Percentiles rank a stretch among this genome's conserved stretches.
phyloP scores from a whole-genome alignment of 345 rosid genomes.

The Draba incana region DNA sequence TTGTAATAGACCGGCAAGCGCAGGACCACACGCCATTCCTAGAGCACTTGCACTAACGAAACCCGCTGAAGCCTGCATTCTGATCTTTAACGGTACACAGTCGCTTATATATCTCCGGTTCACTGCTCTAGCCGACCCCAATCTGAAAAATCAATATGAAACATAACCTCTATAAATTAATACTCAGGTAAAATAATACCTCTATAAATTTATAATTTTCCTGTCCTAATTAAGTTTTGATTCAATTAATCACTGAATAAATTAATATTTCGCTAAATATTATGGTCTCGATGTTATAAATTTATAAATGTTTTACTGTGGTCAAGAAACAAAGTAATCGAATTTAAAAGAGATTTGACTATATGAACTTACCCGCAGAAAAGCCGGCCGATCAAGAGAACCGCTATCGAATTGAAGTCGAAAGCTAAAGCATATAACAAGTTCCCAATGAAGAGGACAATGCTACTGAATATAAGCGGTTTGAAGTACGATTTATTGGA shows the following conservation, averaged over 20 bases:
- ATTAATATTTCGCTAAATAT: too few species aligned
- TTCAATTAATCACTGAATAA: too few species aligned
- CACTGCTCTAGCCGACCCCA: constrained; percentile 98
- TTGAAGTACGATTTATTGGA: constrained; percentile 83
- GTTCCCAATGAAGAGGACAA: constrained; percentile 82
- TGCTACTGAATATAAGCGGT: constrained; percentile 91
- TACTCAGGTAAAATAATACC: too few species aligned
- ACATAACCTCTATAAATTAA: too few species aligned
- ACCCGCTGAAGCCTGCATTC: constrained; percentile 98
- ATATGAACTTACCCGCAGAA: constrained; percentile 77
- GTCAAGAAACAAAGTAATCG: constrained; percentile 5
- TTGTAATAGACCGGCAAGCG: constrained; percentile 92
- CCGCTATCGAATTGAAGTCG: constrained; percentile 64
- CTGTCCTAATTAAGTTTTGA: too few species aligned
- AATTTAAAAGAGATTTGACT: neutral
- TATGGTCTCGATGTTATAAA: too few species aligned
- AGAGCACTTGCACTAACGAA: constrained; percentile 99
- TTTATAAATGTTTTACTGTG: neutral
- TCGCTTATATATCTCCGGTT: constrained; percentile 96
- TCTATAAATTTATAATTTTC: too few species aligned
- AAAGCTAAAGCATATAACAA: constrained; percentile 84
- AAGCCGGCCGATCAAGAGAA: constrained; percentile 83
- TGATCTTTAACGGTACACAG: constrained; percentile 84
- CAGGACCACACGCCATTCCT: constrained; percentile 99
- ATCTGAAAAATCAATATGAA: constrained; percentile 48